Conservation (phyloP, 768 basidiomycete genomes). For the Phaffia tasmanica region DNA sequence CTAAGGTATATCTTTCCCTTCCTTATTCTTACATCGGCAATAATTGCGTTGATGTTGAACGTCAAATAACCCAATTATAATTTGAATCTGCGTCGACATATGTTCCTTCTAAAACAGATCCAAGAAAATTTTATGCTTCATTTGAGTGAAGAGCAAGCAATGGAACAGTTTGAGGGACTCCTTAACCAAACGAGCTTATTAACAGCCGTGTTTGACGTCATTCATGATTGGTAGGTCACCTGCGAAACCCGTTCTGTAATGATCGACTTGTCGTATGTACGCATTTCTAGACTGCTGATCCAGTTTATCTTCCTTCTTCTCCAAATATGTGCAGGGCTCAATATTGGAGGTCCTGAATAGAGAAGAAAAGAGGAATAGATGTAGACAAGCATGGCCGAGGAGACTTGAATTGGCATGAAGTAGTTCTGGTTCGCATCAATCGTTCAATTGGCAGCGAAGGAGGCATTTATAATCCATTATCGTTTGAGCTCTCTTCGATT, state of each 20-base stretch:
- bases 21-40: not conserved
- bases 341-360: conserved; percentile 13
- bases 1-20: conserved; percentile 37
- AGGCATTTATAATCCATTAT: not conserved
- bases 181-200: conserved; percentile 92
- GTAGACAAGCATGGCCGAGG: too few species aligned
- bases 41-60: not conserved
- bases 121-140: conserved; percentile 95
- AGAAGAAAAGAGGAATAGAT: not conserved
- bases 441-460: too few species aligned
- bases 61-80: not conserved
- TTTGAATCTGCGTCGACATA: not conserved
- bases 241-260: not conserved
- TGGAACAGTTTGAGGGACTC: conserved; percentile 87
- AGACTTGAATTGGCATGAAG: too few species aligned
- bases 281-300: not conserved
- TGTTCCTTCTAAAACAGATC: conserved; percentile 47
- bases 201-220: conserved; percentile 81
- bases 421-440: too few species aligned
- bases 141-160: conserved; percentile 89
- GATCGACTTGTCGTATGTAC: too few species aligned
- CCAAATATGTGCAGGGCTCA: not conserved
- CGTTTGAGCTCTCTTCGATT: not conserved
- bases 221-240: conserved; percentile 46
- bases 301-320: not conserved